Evolutionary conservation across 2,329 filamentous ascomycete species (phyloP), one percentile per base, ranked within the genome.

Genomic region (Fusarium domesticum): DNA sequence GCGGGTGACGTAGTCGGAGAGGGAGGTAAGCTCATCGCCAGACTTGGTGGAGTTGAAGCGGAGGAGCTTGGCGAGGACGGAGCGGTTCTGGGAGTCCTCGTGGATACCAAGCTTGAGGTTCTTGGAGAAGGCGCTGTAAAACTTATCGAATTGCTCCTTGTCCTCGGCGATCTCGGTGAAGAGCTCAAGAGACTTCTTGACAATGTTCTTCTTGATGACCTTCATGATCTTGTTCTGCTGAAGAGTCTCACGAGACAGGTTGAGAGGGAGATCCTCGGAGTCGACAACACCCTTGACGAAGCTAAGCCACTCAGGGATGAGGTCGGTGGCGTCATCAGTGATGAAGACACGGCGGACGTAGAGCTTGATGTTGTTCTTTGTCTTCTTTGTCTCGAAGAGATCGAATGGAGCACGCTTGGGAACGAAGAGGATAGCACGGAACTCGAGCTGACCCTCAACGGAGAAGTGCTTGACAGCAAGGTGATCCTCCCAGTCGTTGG

Each of bases 151-250:
- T 75, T 96, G 89, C 84, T 98, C 93, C 77, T 95, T 95, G 77
- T 98, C 93, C 82, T 98, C 93, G 48, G 93, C 85, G 57, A 98
- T 98, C 81, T 98, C 93, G 66, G 84, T 83, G 87, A 98, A 98
- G 72, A 98, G 89, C 82, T 98, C 93, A 59, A 98, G 89, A 58
- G 89, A 89, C 89, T 98, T 98, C 91, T 97, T 98, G 82, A 98
- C 91, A 59, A 98, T 96, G 86, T 98, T 98, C 90, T 98, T 98
- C 85, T 95, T 95, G 84, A 97, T 97, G 74, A 97, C 93, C 87
- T 97, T 97, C 93, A 97, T 97, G 82, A 98, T 98, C 90, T 97
- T 97, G 88, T 97, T 98, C 83, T 97, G 93, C 79, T 98, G 93
- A 39, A 98, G 89, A 47, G 92, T 97, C 85, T 98, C 93, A 87